Percentiles rank a stretch among this genome's conserved stretches.
These are phyloP conservation scores for Colletotrichum abscissum DNA, from an alignment of 2,329 filamentous ascomycete genomes.

Conservation along the genomic window DNA sequence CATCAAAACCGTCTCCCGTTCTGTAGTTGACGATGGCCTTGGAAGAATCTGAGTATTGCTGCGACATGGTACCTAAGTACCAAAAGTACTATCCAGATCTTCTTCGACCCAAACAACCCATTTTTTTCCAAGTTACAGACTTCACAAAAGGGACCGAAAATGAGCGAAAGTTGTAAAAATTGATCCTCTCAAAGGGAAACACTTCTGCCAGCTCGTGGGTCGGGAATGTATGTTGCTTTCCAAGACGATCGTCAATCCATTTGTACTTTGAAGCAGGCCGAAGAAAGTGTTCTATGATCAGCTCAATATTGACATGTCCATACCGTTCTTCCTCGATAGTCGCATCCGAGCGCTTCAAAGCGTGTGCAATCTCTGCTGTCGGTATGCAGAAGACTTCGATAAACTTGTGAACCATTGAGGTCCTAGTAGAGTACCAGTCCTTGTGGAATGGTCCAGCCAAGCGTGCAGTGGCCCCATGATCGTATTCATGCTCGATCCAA, in stretches of 20 bases:
- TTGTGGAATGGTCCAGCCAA: neutral
- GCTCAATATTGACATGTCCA: neutral
- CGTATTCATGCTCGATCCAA: neutral
- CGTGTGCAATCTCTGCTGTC: neutral
- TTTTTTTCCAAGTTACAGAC: no score
- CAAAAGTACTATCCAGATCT: no score
- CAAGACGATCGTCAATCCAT: neutral
- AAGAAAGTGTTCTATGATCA: neutral
- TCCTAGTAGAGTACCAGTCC: neutral
- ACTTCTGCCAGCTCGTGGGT: neutral
- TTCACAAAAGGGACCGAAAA: no score
- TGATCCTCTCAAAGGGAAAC: no score
- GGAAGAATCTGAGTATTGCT: no score
- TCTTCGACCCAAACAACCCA: no score
- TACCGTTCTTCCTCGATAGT: neutral
- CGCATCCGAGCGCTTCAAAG: fast-evolving
- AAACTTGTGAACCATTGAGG: neutral
- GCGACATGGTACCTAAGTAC: no score
- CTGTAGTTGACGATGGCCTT: no score
- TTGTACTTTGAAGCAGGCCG: neutral
- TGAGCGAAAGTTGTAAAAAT: no score
- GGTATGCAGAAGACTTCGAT: neutral
- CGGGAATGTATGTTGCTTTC: neutral
- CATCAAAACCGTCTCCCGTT: no score
- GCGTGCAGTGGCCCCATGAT: neutral